phyloP scores from a whole-genome alignment of 2,329 filamentous ascomycete species.

The Penicillium sp. region DNA sequence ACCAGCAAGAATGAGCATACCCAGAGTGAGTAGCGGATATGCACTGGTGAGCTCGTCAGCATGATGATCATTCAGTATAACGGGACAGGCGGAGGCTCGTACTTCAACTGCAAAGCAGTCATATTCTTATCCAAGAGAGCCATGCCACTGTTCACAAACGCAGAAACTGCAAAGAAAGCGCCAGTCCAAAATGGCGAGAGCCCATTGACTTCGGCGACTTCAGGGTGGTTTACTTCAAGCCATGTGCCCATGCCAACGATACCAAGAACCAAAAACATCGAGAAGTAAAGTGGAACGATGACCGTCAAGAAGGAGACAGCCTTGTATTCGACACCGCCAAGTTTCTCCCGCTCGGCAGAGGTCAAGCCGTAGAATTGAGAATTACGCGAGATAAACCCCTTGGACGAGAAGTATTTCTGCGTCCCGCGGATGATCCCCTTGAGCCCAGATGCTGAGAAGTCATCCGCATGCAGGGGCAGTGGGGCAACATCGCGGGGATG shows the following conservation, averaged over 20 bases:
- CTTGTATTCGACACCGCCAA: conserved; percentile 51
- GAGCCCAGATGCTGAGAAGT: conserved; percentile 23
- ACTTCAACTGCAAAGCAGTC: conserved; percentile 49
- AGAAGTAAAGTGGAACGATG: conserved; percentile 51
- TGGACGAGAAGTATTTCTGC: conserved; percentile 38
- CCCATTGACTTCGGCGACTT: conserved; percentile 49
- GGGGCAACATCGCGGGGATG: conserved; percentile 37
- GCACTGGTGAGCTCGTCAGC: conserved; percentile 30
- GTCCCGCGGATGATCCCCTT: conserved; percentile 33
- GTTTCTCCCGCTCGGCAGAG: conserved; percentile 45
- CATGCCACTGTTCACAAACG: conserved; percentile 61
- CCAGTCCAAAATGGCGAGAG: conserved; percentile 55
- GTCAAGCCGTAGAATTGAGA: conserved; percentile 55
- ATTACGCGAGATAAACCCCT: conserved; percentile 49
- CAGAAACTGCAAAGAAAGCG: conserved; percentile 57
- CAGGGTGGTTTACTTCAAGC: conserved; percentile 48
- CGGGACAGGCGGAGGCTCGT: neutral
- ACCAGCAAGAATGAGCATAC: conserved; percentile 63
- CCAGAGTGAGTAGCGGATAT: conserved; percentile 54
- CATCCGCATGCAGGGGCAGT: conserved; percentile 25
- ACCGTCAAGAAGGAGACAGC: conserved; percentile 42
- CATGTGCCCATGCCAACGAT: conserved; percentile 53
- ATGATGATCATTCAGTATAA: neutral
- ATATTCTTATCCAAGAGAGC: conserved; percentile 58
- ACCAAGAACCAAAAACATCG: conserved; percentile 52